Evolutionary conservation across 768 basidiomycete species (phyloP).

Genomic region (Suillus plorans): DNA sequence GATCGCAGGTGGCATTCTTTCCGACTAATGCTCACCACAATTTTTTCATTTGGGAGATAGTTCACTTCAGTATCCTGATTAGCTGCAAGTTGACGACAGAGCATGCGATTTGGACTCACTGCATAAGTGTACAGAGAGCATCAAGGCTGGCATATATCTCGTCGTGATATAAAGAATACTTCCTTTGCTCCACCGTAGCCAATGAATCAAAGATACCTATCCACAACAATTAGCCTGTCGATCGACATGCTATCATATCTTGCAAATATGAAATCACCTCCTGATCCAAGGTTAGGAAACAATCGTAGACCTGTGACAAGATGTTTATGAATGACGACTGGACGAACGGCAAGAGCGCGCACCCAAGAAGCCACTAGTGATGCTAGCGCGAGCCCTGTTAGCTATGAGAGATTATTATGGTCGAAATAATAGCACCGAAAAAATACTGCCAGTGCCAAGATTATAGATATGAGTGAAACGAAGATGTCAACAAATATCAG

Average conservation of each 20-base stretch:
- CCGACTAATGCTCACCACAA: not conserved
- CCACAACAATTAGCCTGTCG: not conserved
- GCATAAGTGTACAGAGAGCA: not conserved
- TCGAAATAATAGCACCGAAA: not conserved
- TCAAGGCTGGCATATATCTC: not conserved
- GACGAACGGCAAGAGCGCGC: not conserved
- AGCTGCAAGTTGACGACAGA: not conserved
- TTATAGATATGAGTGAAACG: not conserved
- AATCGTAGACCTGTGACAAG: not conserved
- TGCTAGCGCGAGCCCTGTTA: not conserved
- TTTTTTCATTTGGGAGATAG: not conserved
- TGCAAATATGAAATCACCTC: not conserved
- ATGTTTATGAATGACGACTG: not conserved
- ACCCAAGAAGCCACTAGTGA: not conserved
- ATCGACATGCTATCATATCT: not conserved
- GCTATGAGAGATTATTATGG: not conserved
- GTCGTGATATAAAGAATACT: not conserved
- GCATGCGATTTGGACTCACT: not conserved
- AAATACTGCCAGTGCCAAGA: not conserved
- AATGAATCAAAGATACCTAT: not conserved
- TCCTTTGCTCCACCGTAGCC: not conserved
- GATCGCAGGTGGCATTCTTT: not conserved
- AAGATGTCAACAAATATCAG: not conserved
- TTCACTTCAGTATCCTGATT: not conserved
- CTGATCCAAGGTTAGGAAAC: constrained; percentile 1